Evolutionary conservation across 805 yeast genomes (phyloP).

Genomic region (Candida palmyrensis): DNA sequence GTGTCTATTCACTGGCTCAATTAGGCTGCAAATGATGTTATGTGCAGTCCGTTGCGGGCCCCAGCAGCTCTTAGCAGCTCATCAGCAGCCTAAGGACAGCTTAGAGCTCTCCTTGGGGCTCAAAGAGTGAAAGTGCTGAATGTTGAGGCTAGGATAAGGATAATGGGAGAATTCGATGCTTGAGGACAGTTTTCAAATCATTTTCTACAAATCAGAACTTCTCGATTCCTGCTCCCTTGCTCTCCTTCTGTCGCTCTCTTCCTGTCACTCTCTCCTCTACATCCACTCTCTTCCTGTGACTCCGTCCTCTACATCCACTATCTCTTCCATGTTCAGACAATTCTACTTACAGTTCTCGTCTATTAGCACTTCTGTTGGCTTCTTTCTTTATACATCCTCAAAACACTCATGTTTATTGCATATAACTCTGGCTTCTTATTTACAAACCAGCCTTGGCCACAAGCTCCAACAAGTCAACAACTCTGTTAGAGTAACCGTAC

Average conservation of each 20-base stretch:
- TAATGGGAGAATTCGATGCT: background rate
- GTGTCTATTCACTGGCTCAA: too few relatives aligned
- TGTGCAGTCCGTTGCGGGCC: too few relatives aligned
- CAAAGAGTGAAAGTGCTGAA: background rate
- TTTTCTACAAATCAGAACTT: too few relatives aligned
- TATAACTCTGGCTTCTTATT: background rate
- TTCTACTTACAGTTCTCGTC: background rate
- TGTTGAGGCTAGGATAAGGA: background rate
- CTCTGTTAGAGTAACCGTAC: constrained; percentile 33
- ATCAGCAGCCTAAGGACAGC: too few relatives aligned
- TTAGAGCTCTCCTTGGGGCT: background rate
- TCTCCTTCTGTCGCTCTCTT: background rate
- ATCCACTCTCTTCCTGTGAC: background rate
- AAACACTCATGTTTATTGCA: too few relatives aligned
- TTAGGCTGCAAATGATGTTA: too few relatives aligned
- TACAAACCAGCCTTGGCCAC: constrained; percentile 18
- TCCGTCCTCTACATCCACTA: background rate
- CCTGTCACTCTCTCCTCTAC: background rate
- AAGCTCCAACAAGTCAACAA: constrained; percentile 30
- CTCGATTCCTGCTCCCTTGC: too few relatives aligned
- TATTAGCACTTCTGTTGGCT: background rate
- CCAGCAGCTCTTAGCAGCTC: too few relatives aligned
- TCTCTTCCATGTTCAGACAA: background rate
- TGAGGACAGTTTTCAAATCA: too few relatives aligned
- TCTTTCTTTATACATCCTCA: too few relatives aligned